Percentiles rank a stretch among this genome's conserved stretches.
Conservation (phyloP, 1,284 basidiomycete species). For the Bjerkandera adusta region DNA sequence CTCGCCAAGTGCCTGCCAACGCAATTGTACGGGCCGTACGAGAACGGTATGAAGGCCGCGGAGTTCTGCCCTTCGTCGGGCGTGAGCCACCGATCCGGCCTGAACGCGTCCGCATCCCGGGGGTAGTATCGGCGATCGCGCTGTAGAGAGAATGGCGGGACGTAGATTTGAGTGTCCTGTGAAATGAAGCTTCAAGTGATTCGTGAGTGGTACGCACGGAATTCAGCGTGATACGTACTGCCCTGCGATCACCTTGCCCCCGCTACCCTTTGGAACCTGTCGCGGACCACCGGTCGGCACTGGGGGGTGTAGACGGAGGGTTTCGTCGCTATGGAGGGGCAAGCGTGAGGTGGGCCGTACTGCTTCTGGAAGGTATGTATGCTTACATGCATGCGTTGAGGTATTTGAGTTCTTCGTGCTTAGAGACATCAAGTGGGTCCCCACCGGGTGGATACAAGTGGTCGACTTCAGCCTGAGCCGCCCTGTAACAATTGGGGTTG, state of each 20-base stretch:
- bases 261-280: constrained; percentile 25
- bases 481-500: constrained; percentile 20
- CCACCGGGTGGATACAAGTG: constrained; percentile 23
- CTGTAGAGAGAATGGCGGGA: constrained; percentile 26
- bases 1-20: constrained; percentile 32
- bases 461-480: constrained; percentile 29
- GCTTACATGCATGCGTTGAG: constrained; percentile 32
- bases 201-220: constrained; percentile 22
- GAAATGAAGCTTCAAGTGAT: constrained; percentile 22
- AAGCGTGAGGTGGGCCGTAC: not conserved
- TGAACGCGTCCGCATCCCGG: constrained; percentile 26
- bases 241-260: constrained; percentile 19
- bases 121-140: constrained; percentile 32
- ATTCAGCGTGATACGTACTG: constrained; percentile 22
- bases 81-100: constrained; percentile 32
- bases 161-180: constrained; percentile 25
- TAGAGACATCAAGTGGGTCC: constrained; percentile 21
- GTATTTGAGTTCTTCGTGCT: constrained; percentile 25
- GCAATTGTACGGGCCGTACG: constrained; percentile 30
- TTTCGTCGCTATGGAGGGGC: constrained; percentile 49
- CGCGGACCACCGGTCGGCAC: constrained; percentile 52
- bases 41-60: constrained; percentile 27
- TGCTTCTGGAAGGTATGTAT: constrained; percentile 5
- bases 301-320: constrained; percentile 52
- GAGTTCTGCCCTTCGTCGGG: constrained; percentile 12